A percentile compares a stretch with the other conserved stretches of the same genome.
These are phyloP conservation scores for Coniferiporia weirii DNA, from an alignment of 1,284 basidiomycete genomes.

Conservation along the genomic window DNA sequence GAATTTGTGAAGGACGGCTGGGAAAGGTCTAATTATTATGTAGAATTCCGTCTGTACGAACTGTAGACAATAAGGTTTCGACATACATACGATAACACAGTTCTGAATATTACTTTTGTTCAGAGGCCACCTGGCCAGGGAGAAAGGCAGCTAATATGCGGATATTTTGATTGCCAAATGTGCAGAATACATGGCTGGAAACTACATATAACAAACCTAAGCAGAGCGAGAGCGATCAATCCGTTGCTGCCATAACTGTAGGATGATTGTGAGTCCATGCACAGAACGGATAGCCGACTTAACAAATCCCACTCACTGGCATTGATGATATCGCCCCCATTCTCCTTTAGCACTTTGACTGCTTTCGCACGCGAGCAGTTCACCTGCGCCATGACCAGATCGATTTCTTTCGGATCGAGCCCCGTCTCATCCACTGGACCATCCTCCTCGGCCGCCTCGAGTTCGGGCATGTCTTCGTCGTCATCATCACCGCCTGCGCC, in stretches of 20 bases:
- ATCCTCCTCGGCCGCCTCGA: slow-evolving; percentile 76
- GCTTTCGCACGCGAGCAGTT: slow-evolving; percentile 84
- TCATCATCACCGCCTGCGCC: slow-evolving; percentile 49
- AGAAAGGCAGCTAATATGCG: too few relatives aligned
- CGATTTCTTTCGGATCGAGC: slow-evolving; percentile 91
- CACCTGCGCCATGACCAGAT: slow-evolving; percentile 88
- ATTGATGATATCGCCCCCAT: slow-evolving; percentile 89
- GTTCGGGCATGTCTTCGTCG: slow-evolving; percentile 76
- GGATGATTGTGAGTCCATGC: slow-evolving; percentile 16
- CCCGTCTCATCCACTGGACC: slow-evolving; percentile 75
- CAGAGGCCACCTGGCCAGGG: too few relatives aligned
- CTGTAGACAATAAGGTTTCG: slow-evolving; percentile 20
- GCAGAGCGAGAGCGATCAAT: slow-evolving; percentile 18
- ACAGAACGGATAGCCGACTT: background rate
- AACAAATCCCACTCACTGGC: slow-evolving; percentile 64
- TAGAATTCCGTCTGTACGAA: slow-evolving; percentile 64
- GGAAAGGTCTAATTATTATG: slow-evolving; percentile 82
- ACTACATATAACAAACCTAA: slow-evolving; percentile 22
- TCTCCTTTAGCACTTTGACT: slow-evolving; percentile 81
- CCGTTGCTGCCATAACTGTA: slow-evolving; percentile 65
- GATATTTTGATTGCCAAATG: slow-evolving; percentile 2
- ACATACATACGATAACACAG: too few relatives aligned
- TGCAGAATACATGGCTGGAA: slow-evolving; percentile 20
- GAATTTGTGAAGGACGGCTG: slow-evolving; percentile 73
- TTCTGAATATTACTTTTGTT: too few relatives aligned